These are phyloP conservation scores for Cryptococcus floricola DNA, from an alignment of 1,284 basidiomycete species.

Conservation along the genomic window DNA sequence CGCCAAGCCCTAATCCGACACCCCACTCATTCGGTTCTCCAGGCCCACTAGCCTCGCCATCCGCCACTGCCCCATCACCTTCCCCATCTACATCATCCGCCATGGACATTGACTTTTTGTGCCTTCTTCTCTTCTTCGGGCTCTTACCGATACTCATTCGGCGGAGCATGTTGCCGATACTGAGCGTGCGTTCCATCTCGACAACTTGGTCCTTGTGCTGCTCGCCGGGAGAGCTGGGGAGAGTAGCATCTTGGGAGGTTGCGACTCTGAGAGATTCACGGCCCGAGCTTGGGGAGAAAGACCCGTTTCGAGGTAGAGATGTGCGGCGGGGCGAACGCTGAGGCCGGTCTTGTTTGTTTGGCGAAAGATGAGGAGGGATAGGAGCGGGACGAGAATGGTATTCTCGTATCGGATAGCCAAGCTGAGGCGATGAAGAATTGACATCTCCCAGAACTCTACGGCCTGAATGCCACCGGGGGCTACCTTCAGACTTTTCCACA, in stretches of 20 bases:
- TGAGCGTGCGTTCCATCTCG: background rate
- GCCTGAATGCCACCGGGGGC: no score
- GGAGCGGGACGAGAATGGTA: slow-evolving; percentile 7
- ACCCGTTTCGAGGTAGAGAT: slow-evolving; percentile 6
- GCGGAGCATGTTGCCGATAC: background rate
- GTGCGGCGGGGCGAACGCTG: background rate
- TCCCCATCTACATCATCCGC: background rate
- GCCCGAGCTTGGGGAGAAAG: background rate
- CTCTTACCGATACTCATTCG: background rate
- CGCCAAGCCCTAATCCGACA: background rate
- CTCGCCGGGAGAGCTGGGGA: background rate
- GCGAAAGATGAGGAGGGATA: slow-evolving; percentile 5
- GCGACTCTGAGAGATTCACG: background rate
- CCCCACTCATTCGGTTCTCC: background rate
- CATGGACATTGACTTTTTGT: background rate
- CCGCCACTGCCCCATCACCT: background rate
- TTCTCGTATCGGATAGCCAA: background rate
- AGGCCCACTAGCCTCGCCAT: background rate
- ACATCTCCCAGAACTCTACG: no score
- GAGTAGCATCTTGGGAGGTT: background rate
- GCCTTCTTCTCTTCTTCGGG: background rate
- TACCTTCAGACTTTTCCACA: no score
- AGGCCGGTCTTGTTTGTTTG: background rate
- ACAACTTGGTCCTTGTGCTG: background rate
- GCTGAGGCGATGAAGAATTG: background rate